Conservation (phyloP, 805 yeast genomes). For the Metschnikowia corniflorae region DNA sequence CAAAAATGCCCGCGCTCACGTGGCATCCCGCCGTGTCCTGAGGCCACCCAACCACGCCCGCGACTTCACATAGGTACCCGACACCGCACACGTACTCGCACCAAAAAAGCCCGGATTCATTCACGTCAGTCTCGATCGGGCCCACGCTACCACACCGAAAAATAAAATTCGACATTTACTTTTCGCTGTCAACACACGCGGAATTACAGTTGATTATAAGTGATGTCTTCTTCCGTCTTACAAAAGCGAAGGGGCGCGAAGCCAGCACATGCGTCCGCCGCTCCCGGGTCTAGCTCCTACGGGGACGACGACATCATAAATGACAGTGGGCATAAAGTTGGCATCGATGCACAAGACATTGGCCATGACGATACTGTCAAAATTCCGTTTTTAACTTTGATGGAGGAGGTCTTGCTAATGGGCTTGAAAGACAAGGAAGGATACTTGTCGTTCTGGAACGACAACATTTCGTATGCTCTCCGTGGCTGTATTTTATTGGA, state of each 20-base stretch:
- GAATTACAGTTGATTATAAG: no score
- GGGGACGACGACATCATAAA: conserved; percentile 18
- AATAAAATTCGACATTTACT: no score
- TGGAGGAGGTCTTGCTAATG: conserved; percentile 93
- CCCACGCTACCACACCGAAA: no score
- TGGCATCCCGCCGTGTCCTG: no score
- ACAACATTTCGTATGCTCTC: conserved; percentile 91
- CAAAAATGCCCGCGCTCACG: no score
- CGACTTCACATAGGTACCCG: no score
- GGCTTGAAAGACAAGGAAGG: conserved; percentile 97
- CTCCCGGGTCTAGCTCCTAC: conserved; percentile 19
- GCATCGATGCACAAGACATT: conserved; percentile 74
- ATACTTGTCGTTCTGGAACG: conserved; percentile 96
- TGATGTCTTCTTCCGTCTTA: conserved; percentile 47
- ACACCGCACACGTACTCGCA: no score
- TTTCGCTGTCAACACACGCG: no score
- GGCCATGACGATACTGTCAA: conserved; percentile 37
- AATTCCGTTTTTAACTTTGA: conserved; percentile 76
- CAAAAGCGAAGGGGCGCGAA: conserved; percentile 70
- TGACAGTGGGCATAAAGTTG: conserved; percentile 56
- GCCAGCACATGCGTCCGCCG: conserved; percentile 12
- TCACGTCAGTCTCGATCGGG: no score
- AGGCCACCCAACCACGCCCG: no score
- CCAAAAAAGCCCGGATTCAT: no score
- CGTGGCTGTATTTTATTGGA: conserved; percentile 93